Evolutionary conservation across 2,329 filamentous ascomycete species (phyloP).

Genomic region (Calonectria pteridis): DNA sequence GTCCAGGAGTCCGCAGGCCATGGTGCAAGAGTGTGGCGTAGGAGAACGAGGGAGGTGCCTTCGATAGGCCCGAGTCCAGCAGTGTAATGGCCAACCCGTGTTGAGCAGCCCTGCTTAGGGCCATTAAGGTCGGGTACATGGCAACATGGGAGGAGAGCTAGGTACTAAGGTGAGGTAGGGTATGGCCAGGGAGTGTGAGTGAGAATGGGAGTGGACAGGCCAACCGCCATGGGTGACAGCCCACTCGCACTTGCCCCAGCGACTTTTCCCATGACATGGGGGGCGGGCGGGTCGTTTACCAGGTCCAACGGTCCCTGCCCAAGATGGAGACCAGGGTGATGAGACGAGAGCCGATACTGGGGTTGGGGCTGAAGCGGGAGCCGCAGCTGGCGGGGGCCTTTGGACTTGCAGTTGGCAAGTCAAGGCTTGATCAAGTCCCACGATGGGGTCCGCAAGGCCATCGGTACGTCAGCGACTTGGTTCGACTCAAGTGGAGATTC

Average conservation of each 20-base stretch:
- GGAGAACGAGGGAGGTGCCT: conserved; percentile 45
- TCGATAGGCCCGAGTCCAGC: conserved; percentile 45
- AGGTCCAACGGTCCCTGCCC: conserved; percentile 39
- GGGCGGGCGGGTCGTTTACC: conserved; percentile 39
- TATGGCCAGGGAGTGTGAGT: conserved; percentile 32
- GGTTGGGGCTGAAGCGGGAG: conserved; percentile 40
- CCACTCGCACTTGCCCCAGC: conserved; percentile 38
- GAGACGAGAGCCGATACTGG: conserved; percentile 45
- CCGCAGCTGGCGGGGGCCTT: conserved; percentile 41
- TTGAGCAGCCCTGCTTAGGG: conserved; percentile 40
- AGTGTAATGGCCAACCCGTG: conserved; percentile 36
- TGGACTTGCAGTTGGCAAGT: conserved; percentile 31
- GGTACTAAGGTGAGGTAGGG: conserved; percentile 10
- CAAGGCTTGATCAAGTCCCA: conserved; percentile 30
- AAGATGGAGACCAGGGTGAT: conserved; percentile 42
- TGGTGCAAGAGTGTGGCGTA: conserved; percentile 47
- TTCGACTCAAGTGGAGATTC: conserved; percentile 38
- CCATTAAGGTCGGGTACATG: conserved; percentile 40
- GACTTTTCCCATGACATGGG: conserved; percentile 37
- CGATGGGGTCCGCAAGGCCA: conserved; percentile 38
- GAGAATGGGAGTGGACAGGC: background rate
- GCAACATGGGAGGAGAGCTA: conserved; percentile 22
- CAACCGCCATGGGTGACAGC: conserved; percentile 16
- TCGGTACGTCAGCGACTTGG: conserved; percentile 39
- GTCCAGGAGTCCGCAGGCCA: conserved; percentile 42